A percentile compares a stretch with the other conserved stretches of the same genome.
Conservation (phyloP, 495 filamentous ascomycete species). For the Opeltia flavorubescens region DNA sequence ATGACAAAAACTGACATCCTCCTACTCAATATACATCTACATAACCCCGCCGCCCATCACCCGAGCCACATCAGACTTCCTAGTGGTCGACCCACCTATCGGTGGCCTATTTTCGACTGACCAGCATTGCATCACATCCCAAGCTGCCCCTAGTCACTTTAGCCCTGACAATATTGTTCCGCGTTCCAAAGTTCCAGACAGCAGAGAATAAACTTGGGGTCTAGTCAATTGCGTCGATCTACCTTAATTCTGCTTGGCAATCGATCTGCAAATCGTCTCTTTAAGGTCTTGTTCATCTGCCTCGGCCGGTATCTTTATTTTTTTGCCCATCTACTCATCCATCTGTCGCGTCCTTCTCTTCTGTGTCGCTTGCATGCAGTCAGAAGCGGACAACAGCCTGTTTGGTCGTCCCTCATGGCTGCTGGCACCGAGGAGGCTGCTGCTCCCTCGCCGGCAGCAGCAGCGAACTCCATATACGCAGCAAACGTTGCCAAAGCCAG, state of each 20-base stretch:
- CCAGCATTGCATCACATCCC: neutral
- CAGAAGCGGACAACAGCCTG: neutral
- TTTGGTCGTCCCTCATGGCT: neutral
- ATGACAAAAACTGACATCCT: neutral
- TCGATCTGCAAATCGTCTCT: neutral
- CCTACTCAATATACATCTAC: neutral
- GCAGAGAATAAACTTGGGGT: neutral
- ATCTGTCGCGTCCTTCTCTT: neutral
- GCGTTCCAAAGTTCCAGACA: neutral
- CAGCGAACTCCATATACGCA: neutral
- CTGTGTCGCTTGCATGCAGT: neutral
- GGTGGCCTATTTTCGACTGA: neutral
- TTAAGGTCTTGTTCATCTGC: neutral
- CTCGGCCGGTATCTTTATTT: neutral
- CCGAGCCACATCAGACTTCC: conserved; percentile 1
- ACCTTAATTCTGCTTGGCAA: neutral
- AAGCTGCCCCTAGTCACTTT: neutral
- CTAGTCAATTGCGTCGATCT: neutral
- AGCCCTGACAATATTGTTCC: neutral
- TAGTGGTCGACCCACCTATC: neutral
- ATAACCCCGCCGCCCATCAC: neutral
- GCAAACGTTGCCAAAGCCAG: conserved; percentile 7
- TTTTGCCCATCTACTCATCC: neutral
- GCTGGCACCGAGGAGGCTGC: neutral
- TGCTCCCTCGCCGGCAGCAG: neutral